Evolutionary conservation across 805 yeast species (phyloP), one percentile per base, ranked within the genome.

Genomic region (Saccharomycopsis javanensis): DNA sequence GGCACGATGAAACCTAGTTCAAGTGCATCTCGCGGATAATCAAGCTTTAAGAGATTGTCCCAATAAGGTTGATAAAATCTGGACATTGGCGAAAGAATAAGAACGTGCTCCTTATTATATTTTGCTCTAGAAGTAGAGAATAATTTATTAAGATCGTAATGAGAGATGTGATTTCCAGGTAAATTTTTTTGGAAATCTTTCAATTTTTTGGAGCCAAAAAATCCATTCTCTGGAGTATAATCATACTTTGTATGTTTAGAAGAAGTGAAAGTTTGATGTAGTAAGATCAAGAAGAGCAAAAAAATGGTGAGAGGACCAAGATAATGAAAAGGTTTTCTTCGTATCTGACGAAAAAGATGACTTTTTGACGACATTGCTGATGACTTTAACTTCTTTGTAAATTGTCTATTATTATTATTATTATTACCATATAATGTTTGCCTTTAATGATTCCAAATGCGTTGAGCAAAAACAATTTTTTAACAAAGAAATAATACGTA

Each of bases 1-100:
- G 99, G 98, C 42, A 91, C 78, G 54, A 94, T 92, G 68, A 94
- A 91, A 0, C 98, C 99, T 55, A 94, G 75, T 64, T 91, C 95
- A 54, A 92, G 78, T 61, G 87, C 78, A 54, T 82, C 83, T 69
- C 92, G 86, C 56, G 97, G 97, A 69, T 94, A 94, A 20, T 82
- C 74, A 64, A 94, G 72, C 63, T 76, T 76, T 60, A 86, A 70
- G 60, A 94, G 71, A 69, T 94, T 94, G 38, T 79, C 80, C 98
- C 98, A 94, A 73, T 90, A 94, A 62, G 81, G 85, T 33, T 83
- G 81, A 68, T 87, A 83, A 68, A 94, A 94, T 62, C 83, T 80
- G 50, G 96, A 85, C 81, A 94, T 83, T 37, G 99, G 99, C 1
- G 97, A 83, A 67, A 94, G 77, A 57, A 94, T 81, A 67, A 94